phyloP scores from a whole-genome alignment of 768 basidiomycete genomes.

The Ramaria rubella region DNA sequence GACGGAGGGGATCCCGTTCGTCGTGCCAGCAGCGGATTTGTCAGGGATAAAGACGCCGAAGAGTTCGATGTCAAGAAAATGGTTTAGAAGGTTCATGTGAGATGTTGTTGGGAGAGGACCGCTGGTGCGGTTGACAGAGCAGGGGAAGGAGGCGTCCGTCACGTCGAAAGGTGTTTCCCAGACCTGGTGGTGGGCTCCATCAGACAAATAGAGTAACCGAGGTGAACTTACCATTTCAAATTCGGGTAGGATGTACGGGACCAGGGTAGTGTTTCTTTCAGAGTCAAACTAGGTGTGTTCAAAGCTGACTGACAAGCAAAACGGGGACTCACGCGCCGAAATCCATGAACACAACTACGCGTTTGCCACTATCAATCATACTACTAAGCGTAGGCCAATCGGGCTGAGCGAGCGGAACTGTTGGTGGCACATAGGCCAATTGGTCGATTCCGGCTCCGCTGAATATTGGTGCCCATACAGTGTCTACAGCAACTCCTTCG shows the following conservation, averaged over 20 bases:
- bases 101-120: constrained; percentile 43
- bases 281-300: neutral
- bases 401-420: constrained; percentile 33
- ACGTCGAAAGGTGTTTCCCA: constrained; percentile 53
- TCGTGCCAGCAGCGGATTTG: constrained; percentile 22
- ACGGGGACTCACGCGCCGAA: neutral
- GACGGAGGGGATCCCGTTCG: constrained; percentile 27
- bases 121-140: constrained; percentile 43
- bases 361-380: constrained; percentile 53
- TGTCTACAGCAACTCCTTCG: constrained; percentile 43
- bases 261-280: neutral
- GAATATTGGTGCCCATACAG: constrained; percentile 49
- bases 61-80: constrained; percentile 43
- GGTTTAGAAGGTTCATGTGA: constrained; percentile 56
- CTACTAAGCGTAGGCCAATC: constrained; percentile 61
- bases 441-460: constrained; percentile 37
- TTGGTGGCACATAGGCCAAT: constrained; percentile 45
- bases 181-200: constrained; percentile 28
- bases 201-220: neutral
- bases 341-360: constrained; percentile 60
- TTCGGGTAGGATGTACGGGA: constrained; percentile 44
- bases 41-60: constrained; percentile 24
- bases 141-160: constrained; percentile 46
- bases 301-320: neutral
- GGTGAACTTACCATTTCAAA: constrained; percentile 40